A percentile compares a stretch with the other conserved stretches of the same genome.
These are phyloP conservation scores for Mrakiaceae sp. DNA, from an alignment of 1,284 basidiomycete species.

Conservation along the genomic window DNA sequence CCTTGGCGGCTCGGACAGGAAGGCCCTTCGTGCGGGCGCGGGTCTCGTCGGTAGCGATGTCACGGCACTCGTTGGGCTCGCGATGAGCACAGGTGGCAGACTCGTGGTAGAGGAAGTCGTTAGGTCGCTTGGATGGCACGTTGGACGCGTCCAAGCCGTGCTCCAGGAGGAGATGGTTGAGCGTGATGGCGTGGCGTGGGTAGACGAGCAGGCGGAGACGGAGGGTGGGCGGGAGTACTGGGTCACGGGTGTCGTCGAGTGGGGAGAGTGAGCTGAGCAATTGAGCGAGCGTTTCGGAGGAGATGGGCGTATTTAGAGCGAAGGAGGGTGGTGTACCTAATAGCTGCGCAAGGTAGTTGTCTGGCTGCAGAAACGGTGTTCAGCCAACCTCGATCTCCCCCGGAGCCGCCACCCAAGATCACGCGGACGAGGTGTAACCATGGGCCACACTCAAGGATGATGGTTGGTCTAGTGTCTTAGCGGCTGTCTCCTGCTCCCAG, in stretches of 20 bases:
- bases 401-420: no score
- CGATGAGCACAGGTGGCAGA: constrained; percentile 53
- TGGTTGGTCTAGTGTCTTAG: no score
- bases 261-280: constrained; percentile 44
- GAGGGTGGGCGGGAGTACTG: constrained; percentile 55
- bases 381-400: no score
- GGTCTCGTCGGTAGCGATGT: constrained; percentile 76
- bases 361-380: no score
- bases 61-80: constrained; percentile 58
- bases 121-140: constrained; percentile 57
- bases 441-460: no score
- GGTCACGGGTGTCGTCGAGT: constrained; percentile 69
- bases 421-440: no score
- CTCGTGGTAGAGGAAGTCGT: constrained; percentile 52
- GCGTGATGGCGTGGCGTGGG: constrained; percentile 84
- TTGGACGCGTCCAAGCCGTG: constrained; percentile 60
- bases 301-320: no score
- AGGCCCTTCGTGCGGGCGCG: constrained; percentile 58
- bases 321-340: no score
- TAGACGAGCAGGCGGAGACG: constrained; percentile 64
- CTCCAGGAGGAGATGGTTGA: constrained; percentile 76
- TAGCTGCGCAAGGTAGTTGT: no score
- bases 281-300: background rate
- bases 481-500: no score
- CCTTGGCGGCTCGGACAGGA: constrained; percentile 29